Base-by-base conservation (phyloP, 225 moss, liverwort and hornwort genomes). In the Marchantia paleacea region DNA sequence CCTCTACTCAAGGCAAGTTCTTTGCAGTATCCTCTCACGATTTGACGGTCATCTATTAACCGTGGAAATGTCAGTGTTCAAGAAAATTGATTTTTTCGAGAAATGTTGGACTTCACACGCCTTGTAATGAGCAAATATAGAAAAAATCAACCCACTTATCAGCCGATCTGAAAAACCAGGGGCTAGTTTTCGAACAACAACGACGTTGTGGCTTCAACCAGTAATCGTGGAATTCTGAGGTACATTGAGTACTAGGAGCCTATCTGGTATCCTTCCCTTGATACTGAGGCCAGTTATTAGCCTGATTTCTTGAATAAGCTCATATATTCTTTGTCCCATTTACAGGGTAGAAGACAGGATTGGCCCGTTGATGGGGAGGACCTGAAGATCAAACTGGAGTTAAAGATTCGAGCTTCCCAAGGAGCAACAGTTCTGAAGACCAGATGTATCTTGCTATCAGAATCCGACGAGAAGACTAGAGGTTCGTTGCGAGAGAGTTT, bases 331-430 rank as follows among this genome's bases (percentile, higher is more conserved):
- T 1, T 0, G 0, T 63, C 20, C 15, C 10, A 76, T 53, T 66
- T 22, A 65, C 86, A 92, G 91, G 88, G 90, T 85, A 87, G 90
- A 20, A 93, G 85, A 78, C 85, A 88, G 79, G 90, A 91, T 66
- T 95, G 91, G 93, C 89, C 85, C 49, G 76, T 81, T 52, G 91
- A 91, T 87, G 89, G 85, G 66, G 84, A 78, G 48, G 72, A 84
- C 72, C 73, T 95, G 18, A 85, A 93, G 85, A 83, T 84, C 18
- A 95, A 90, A 83, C 79, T 95, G 86, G 90, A 93, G 79, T 72
- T 93, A 79, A 91, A 90, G 86, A 87, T 95, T 73, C 93, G 89
- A 81, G 85, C 85, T 77, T 85, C 89, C 83, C 91, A 89, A 77
- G 79, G 85, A 84, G 91, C 94, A 64, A 76, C 84, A 76, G 69